Percentiles rank a stretch among this genome's conserved stretches.
Conservation (phyloP, 2,329 filamentous ascomycete species). For the Microcyclospora pomicola region DNA sequence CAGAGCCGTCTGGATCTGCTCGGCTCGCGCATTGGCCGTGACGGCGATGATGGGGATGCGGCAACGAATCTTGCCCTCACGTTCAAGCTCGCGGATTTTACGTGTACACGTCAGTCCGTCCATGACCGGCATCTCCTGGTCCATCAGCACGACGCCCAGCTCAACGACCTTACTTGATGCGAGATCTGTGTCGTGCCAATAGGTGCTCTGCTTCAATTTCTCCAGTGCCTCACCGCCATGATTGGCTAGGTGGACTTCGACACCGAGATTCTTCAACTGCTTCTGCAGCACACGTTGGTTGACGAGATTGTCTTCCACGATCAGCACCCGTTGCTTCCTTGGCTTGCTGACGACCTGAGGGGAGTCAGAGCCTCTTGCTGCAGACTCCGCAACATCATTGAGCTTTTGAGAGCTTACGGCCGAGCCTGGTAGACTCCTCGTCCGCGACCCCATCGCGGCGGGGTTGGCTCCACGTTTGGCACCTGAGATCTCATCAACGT, state of each 20-base stretch:
- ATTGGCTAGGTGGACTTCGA: constrained; percentile 33
- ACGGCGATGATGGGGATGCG: constrained; percentile 71
- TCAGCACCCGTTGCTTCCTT: constrained; percentile 18
- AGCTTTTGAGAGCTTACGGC: not conserved
- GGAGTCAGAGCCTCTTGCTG: not conserved
- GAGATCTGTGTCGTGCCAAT: constrained; percentile 22
- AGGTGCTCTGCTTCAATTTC: constrained; percentile 28
- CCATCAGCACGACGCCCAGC: constrained; percentile 53
- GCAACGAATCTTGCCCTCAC: constrained; percentile 43
- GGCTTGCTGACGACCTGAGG: not conserved
- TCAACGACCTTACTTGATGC: constrained; percentile 9
- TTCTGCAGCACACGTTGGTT: constrained; percentile 36
- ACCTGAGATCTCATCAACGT: constrained; percentile 7
- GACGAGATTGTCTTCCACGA: constrained; percentile 34
- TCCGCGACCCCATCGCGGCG: not conserved
- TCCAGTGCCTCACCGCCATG: constrained; percentile 37
- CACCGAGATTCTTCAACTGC: constrained; percentile 35
- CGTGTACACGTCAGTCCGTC: constrained; percentile 62
- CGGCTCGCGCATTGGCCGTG: constrained; percentile 64
- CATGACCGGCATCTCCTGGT: constrained; percentile 75
- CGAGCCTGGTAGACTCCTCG: not conserved
- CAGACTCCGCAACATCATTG: constrained; percentile 1
- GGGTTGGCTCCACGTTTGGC: not conserved
- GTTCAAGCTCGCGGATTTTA: constrained; percentile 55
- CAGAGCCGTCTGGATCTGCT: constrained; percentile 59